Evolutionary conservation across 2,329 filamentous ascomycete genomes (phyloP).

Genomic region (Microdochium paspali): DNA sequence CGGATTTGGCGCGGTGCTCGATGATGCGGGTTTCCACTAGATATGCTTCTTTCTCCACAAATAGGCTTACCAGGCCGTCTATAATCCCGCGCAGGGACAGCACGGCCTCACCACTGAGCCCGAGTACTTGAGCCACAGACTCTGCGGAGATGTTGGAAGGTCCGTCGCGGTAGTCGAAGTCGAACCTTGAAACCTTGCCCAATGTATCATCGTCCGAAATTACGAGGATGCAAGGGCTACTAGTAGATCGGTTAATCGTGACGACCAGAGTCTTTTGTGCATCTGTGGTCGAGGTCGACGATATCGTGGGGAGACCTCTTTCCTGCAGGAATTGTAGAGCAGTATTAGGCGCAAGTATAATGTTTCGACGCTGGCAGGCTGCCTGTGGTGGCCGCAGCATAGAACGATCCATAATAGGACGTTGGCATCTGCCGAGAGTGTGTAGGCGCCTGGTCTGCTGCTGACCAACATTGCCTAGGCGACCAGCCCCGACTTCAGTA

Average conservation of each 20-base stretch:
- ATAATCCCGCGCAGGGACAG: conserved; percentile 38
- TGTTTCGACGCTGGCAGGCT: conserved; percentile 30
- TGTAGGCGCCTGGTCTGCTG: conserved; percentile 42
- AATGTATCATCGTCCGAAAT: conserved; percentile 40
- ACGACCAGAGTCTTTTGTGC: conserved; percentile 48
- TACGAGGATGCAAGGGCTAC: conserved; percentile 51
- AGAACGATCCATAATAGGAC: not conserved
- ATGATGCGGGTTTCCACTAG: conserved; percentile 43
- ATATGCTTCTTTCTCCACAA: conserved; percentile 56
- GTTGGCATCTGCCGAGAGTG: conserved; percentile 19
- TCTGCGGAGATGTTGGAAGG: conserved; percentile 30
- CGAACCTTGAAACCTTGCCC: conserved; percentile 40
- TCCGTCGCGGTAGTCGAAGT: conserved; percentile 48
- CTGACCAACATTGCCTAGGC: not conserved
- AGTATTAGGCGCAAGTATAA: conserved; percentile 42
- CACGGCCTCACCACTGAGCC: conserved; percentile 36
- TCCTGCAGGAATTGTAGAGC: conserved; percentile 46
- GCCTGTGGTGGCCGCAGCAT: not conserved
- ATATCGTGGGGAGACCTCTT: conserved; percentile 32
- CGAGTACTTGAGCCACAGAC: conserved; percentile 38
- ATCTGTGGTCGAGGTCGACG: conserved; percentile 20
- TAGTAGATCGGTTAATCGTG: conserved; percentile 52
- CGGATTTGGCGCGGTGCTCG: conserved; percentile 17
- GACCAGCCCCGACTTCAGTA: not conserved
- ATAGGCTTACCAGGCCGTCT: conserved; percentile 45